Percentiles rank a stretch among this genome's conserved stretches.
phyloP scores from a whole-genome alignment of 2,329 filamentous ascomycete species.

The Dendryphion nanum region DNA sequence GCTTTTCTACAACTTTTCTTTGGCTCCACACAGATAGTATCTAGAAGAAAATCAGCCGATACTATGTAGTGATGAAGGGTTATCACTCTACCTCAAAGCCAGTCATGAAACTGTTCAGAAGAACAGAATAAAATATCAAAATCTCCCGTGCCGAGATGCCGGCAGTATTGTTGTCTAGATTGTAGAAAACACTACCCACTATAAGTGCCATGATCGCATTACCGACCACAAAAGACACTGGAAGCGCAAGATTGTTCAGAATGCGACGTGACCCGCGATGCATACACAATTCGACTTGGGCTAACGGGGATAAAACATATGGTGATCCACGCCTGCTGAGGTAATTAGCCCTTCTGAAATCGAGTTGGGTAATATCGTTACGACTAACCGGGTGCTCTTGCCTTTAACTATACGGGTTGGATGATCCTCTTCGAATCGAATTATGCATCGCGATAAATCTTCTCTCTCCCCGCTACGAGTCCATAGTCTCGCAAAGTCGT shows the following conservation, averaged over 20 bases:
- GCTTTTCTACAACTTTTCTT: slow-evolving; percentile 83
- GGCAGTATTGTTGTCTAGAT: slow-evolving; percentile 46
- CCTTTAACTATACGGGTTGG: background rate
- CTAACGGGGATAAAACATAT: background rate
- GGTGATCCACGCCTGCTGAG: background rate
- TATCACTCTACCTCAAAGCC: slow-evolving; percentile 1
- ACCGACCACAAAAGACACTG: slow-evolving; percentile 30
- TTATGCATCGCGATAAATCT: background rate
- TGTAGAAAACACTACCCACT: slow-evolving; percentile 56
- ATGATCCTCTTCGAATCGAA: background rate
- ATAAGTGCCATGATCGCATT: slow-evolving; percentile 56
- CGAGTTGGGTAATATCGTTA: background rate
- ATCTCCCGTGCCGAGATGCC: slow-evolving; percentile 53
- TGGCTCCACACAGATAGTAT: slow-evolving; percentile 76
- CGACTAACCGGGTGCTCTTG: background rate
- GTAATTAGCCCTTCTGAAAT: background rate
- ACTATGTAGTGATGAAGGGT: background rate
- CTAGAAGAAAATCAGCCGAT: slow-evolving; percentile 35
- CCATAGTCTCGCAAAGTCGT: slow-evolving; percentile 36
- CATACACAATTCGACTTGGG: slow-evolving; percentile 2
- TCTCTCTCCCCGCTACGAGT: background rate
- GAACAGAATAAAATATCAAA: slow-evolving; percentile 56
- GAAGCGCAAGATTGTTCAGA: background rate
- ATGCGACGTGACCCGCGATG: background rate
- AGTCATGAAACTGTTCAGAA: slow-evolving; percentile 53